Evolutionary conservation across 2,329 filamentous ascomycete species (phyloP).

Genomic region (Colletotrichum falcatum): DNA sequence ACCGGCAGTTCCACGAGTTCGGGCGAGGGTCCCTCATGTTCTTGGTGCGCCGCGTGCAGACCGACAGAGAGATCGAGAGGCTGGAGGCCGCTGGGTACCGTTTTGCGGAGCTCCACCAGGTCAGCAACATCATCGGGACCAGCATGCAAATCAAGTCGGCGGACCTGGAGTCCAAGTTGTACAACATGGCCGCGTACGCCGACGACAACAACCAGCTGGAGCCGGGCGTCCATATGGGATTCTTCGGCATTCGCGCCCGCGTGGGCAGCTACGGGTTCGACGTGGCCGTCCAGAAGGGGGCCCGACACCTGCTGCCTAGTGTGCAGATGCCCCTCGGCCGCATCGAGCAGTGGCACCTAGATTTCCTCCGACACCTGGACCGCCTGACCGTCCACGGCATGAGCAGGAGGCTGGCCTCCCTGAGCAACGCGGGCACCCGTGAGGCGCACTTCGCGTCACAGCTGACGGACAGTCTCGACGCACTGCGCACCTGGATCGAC

Average conservation of each 20-base stretch:
- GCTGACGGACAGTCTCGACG: slow-evolving; percentile 57
- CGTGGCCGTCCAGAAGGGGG: slow-evolving; percentile 68
- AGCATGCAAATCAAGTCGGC: slow-evolving; percentile 79
- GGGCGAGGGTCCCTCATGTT: slow-evolving; percentile 86
- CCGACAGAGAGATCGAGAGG: slow-evolving; percentile 68
- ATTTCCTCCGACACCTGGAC: slow-evolving; percentile 65
- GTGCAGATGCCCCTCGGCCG: slow-evolving; percentile 64
- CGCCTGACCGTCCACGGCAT: slow-evolving; percentile 56
- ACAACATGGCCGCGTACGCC: slow-evolving; percentile 72
- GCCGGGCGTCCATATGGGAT: slow-evolving; percentile 67
- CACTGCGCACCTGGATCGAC: slow-evolving; percentile 56
- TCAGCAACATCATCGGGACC: slow-evolving; percentile 75
- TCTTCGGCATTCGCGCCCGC: slow-evolving; percentile 68
- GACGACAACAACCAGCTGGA: slow-evolving; percentile 59
- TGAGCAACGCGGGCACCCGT: slow-evolving; percentile 51
- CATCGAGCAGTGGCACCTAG: slow-evolving; percentile 66
- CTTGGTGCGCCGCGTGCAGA: slow-evolving; percentile 74
- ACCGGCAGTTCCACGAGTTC: slow-evolving; percentile 52
- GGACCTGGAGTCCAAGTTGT: slow-evolving; percentile 71
- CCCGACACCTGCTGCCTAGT: slow-evolving; percentile 71
- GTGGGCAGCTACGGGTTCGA: slow-evolving; percentile 69
- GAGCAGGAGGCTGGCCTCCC: slow-evolving; percentile 53
- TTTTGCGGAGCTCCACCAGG: slow-evolving; percentile 78
- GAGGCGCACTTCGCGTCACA: slow-evolving; percentile 59
- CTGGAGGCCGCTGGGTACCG: slow-evolving; percentile 80